These are phyloP conservation scores for Suillus subaureus DNA, from an alignment of 768 basidiomycete genomes.

Conservation along the genomic window DNA sequence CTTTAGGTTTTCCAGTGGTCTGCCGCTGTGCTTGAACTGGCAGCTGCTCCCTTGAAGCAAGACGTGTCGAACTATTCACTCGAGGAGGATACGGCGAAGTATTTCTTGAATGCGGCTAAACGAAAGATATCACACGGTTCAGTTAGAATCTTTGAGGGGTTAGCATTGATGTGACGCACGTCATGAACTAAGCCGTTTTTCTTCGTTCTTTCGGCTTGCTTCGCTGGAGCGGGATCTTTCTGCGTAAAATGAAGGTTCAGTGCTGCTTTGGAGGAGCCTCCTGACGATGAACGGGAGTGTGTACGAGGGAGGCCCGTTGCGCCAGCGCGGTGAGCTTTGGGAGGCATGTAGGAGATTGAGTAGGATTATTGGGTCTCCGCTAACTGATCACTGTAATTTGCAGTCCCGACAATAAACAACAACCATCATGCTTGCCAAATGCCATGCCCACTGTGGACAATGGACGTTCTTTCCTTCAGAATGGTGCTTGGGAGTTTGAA, in stretches of 20 bases:
- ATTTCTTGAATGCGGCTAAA: constrained; percentile 25
- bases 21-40: constrained; percentile 35
- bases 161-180: constrained; percentile 36
- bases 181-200: constrained; percentile 47
- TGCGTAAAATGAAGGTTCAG: constrained; percentile 70
- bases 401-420: constrained; percentile 4
- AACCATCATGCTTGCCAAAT: not conserved
- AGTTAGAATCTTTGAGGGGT: constrained; percentile 17
- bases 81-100: constrained; percentile 26
- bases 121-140: constrained; percentile 10
- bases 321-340: constrained; percentile 50
- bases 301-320: constrained; percentile 52
- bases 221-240: constrained; percentile 51
- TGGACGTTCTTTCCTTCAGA: not conserved
- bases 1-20: constrained; percentile 41
- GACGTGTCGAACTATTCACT: constrained; percentile 30
- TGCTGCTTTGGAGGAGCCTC: constrained; percentile 53
- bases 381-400: constrained; percentile 24
- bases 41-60: constrained; percentile 33
- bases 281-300: constrained; percentile 66
- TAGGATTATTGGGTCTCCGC: constrained; percentile 36
- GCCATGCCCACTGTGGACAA: not conserved
- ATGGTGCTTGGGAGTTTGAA: not conserved
- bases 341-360: constrained; percentile 43
- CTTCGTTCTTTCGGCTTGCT: constrained; percentile 54